Percentiles rank a stretch among this genome's conserved stretches.
Conservation (phyloP, 2,329 filamentous ascomycete species). For the Endoconidiophora laricicola region DNA sequence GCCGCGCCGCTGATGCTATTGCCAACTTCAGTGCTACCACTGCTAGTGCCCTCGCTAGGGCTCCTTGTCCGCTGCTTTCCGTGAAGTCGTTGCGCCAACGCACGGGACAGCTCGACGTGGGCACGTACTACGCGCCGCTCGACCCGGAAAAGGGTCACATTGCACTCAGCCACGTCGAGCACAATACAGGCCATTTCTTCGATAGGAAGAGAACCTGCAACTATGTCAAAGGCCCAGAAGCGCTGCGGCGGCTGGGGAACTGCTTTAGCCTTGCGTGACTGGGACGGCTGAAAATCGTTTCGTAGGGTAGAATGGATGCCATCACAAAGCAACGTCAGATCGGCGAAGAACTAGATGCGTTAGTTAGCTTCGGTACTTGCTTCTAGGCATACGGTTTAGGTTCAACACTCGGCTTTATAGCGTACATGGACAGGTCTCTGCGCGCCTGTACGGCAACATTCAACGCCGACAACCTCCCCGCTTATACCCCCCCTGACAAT, state of each 20-base stretch:
- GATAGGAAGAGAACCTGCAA: slow-evolving; percentile 13
- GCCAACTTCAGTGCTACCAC: too few species aligned
- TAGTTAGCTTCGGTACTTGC: too few species aligned
- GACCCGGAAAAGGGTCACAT: slow-evolving; percentile 16
- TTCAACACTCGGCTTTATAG: background rate
- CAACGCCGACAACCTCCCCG: slow-evolving; percentile 8
- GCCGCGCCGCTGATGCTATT: background rate
- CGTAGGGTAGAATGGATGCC: slow-evolving; percentile 5
- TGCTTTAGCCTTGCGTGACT: slow-evolving; percentile 17
- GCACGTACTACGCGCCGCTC: slow-evolving; percentile 19
- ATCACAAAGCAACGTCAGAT: slow-evolving; percentile 11
- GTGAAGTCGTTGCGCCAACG: slow-evolving; percentile 14
- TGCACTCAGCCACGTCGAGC: slow-evolving; percentile 18
- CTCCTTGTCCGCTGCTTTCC: background rate
- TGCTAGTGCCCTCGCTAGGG: background rate
- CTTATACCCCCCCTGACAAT: slow-evolving; percentile 7
- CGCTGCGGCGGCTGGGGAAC: slow-evolving; percentile 16
- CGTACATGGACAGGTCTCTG: slow-evolving; percentile 8
- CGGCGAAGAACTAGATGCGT: slow-evolving; percentile 6
- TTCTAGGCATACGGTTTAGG: too few species aligned
- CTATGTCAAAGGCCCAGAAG: slow-evolving; percentile 18
- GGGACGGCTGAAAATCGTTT: slow-evolving; percentile 16
- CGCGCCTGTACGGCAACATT: background rate
- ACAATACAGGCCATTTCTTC: slow-evolving; percentile 16
- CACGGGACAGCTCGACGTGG: slow-evolving; percentile 15